Evolutionary conservation across 2,329 filamentous ascomycete genomes (phyloP), one percentile per base, ranked within the genome.

Genomic region (Xylaria arbuscula): DNA sequence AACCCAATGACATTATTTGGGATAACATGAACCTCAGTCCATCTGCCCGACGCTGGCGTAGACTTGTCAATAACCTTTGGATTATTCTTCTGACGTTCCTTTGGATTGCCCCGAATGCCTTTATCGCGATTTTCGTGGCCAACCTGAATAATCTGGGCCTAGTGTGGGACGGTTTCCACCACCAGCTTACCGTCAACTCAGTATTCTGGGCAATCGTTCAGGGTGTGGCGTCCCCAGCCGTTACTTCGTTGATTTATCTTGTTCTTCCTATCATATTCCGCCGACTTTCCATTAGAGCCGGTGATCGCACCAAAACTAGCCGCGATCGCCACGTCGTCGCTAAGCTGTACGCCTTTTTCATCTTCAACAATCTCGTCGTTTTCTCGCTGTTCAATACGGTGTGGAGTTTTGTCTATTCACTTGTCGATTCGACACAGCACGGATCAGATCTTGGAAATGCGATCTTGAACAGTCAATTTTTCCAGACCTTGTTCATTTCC

Each of bases 301-400:
- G 96, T 71, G 95, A 98, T 77, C 87, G 92, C 72, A 97, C 93
- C 56, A 99, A 98, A 82, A 97, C 93, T 0, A 93, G 93, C 32
- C 89, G 96, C 63, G 96, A 99, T 79, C 88, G 93, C 36, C 95
- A 98, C 79, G 96, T 99, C 61, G 87, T 96, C 67, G 90, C 89
- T 70, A 97, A 97, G 80, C 86, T 99, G 2, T 99, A 97, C 81
- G 88, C 92, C 19, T 99, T 99, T 83, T 99, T 99, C 80, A 88
- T 98, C 61, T 94, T 99, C 85, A 99, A 99, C 87, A 98, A 98
- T 77, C 81, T 99, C 64, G 84, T 99, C 72, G 90, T 98, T 66
- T 98, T 98, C 80, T 98, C 94, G 11, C 84, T 97, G 15, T 98
- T 98, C 80, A 93, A 92, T 53, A 90, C 93, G 1, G 81, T 94